Evolutionary conservation across 1,139 yeast species (phyloP).

Genomic region (Meyerozyma carpophila): DNA sequence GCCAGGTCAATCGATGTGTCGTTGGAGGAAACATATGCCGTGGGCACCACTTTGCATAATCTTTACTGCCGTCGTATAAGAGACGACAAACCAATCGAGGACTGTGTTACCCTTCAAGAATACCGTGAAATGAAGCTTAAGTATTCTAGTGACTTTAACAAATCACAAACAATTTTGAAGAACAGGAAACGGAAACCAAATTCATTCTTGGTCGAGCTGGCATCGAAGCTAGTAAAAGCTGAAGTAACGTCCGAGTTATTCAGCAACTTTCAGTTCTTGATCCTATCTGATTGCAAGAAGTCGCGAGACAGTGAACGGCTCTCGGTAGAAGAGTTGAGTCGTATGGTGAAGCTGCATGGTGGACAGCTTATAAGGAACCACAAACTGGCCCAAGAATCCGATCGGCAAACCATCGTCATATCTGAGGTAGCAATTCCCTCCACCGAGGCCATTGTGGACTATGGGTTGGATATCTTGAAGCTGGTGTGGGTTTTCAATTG

Average conservation of each 20-base stretch:
- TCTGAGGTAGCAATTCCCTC: slow-evolving; percentile 17
- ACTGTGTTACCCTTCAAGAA: slow-evolving; percentile 55
- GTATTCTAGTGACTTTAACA: slow-evolving; percentile 19
- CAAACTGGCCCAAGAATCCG: slow-evolving; percentile 10
- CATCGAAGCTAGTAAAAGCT: slow-evolving; percentile 7
- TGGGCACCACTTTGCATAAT: slow-evolving; percentile 68
- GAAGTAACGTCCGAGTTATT: slow-evolving; percentile 18
- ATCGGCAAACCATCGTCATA: slow-evolving; percentile 9
- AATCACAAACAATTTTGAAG: slow-evolving; percentile 25
- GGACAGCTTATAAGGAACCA: slow-evolving; percentile 28
- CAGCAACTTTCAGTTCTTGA: slow-evolving; percentile 21
- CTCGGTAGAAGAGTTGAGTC: slow-evolving; percentile 28
- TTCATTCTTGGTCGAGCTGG: slow-evolving; percentile 3
- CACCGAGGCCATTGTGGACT: slow-evolving; percentile 27
- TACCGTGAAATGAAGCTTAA: slow-evolving; percentile 33
- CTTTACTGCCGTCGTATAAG: slow-evolving; percentile 69
- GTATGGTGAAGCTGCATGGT: slow-evolving; percentile 43
- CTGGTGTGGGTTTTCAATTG: slow-evolving; percentile 77
- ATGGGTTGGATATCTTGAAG: slow-evolving; percentile 54
- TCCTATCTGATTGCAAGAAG: slow-evolving; percentile 39
- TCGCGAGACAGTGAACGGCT: slow-evolving; percentile 21
- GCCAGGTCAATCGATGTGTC: slow-evolving; percentile 66
- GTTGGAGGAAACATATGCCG: slow-evolving; percentile 47
- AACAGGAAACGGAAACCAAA: slow-evolving; percentile 8
- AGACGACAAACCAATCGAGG: slow-evolving; percentile 57